Conservation (phyloP, 192 early-diverging fungal species). For the Dimargaris xerosporica region DNA sequence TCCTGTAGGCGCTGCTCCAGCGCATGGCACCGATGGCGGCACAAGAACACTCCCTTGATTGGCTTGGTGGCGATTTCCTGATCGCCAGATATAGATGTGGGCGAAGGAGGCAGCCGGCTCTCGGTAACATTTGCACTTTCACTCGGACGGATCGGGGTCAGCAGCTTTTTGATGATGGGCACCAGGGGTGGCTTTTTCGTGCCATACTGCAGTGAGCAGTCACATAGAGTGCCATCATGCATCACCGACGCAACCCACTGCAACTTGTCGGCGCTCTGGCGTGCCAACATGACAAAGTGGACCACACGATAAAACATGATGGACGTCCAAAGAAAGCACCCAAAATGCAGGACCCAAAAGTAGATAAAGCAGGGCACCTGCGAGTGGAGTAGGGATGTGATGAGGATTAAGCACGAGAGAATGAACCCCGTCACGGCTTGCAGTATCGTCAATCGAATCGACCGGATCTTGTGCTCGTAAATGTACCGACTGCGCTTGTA, state of each 20-base stretch:
- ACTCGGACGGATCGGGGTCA: background rate
- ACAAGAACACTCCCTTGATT: background rate
- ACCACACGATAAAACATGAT: background rate
- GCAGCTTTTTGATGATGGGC: background rate
- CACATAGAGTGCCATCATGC: background rate
- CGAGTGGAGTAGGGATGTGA: background rate
- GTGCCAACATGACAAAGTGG: conserved; percentile 1
- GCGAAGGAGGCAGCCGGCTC: background rate
- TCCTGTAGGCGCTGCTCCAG: background rate
- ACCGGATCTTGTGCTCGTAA: background rate
- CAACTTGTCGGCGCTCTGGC: background rate
- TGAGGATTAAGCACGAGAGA: background rate
- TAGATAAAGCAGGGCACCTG: background rate
- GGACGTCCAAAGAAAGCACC: background rate
- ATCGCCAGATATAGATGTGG: no score
- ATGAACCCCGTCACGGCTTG: background rate
- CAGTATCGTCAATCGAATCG: background rate
- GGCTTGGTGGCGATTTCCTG: background rate
- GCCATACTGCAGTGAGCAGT: background rate
- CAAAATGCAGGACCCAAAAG: conserved; percentile 5
- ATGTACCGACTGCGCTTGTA: conserved; percentile 3
- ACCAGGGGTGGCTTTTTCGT: background rate
- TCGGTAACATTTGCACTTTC: background rate
- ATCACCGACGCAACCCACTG: background rate
- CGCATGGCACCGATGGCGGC: background rate